Evolutionary conservation across 768 basidiomycete species (phyloP), one percentile per base, ranked within the genome.

Genomic region (Tricholoma saponaceum): DNA sequence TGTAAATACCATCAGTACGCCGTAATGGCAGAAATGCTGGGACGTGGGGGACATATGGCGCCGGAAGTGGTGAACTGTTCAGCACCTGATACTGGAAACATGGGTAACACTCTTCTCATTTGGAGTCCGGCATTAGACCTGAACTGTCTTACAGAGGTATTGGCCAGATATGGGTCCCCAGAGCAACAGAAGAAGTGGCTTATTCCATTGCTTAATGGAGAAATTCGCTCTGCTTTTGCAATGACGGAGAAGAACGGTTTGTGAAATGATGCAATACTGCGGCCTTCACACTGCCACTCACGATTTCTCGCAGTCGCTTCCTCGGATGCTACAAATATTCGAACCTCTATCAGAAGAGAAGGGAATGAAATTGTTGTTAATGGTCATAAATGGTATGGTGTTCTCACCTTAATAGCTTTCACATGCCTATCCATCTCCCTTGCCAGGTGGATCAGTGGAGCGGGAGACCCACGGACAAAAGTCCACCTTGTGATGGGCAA

Each of bases 11-110:
- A 9, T 43, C 62, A 95, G 93, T 98, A 99, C 70, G 93, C 91
- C 37, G 89, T 98, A 26, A 97, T 98, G 87, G 95, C 95, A n/a
- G 96, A 97, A 72, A 73, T 97, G 44, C 82, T 98, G 62, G 95
- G 95, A 4, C 85, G 92, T 56, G 87, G 82, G 20, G 87, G 89
- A 8, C 87, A 87, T 61, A 73, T 95, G 51, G 92, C 89, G 2
- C 86, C 95, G 20, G 88, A 98, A 74, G 85, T 82, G 12, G 86
- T 90, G 56, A 99, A 99, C 67, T 98, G 95, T 73, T 86, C 95
- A 23, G 95, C 95, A 13, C 96, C 96, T 28, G 96, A 98, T 72
- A 98, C 96, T 4, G 96, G 95, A 1, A 98, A 98, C 71, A 98
- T 98, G 95, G 94, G 93, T 92, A 63, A 18, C 35, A 83, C 71